Evolutionary conservation across 179 eudicot genomes (phyloP), one percentile per base, ranked within the genome.

Genomic region (Spinacia oleracea): DNA sequence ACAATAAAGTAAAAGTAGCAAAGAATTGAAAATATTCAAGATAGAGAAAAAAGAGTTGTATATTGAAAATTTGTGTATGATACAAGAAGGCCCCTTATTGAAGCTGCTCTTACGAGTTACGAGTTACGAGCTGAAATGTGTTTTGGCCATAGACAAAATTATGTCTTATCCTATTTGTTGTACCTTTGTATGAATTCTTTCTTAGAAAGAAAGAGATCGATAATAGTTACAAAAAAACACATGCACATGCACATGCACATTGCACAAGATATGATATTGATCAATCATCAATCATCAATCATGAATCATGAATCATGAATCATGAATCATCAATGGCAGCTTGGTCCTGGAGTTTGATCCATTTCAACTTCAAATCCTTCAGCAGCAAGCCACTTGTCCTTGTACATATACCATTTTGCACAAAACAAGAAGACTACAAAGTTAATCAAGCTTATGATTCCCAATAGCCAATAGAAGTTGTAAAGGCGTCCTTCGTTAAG

Each of bases 291-390:
- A n/a, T n/a, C n/a, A n/a, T n/a, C n/a, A n/a, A n/a, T n/a, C n/a
- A n/a, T n/a, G n/a, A n/a, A n/a, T n/a, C n/a, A n/a, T n/a, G n/a
- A n/a, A n/a, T n/a, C n/a, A n/a, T n/a, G n/a, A n/a, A n/a, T n/a
- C n/a, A n/a, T n/a, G n/a, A n/a, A n/a, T n/a, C n/a, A n/a, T 83
- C 50, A 83, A 70, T 91, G 91, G 62, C 80, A 75, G 11, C 20
- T 38, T 27, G 89, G 83, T 5, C 85, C 90, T 1, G 71, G 32
- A 16, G 80, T 70, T 48, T 92, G 90, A 32, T 89, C 94, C 88
- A 83, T 42, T 50, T 83, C 86, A 4, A 80, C 65, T 62, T 74
- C 82, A 35, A 77, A 80, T 0, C 88, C 88, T 53, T 78, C 84
- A 38, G 73, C 84, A 2, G 76, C 86, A 1, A 85, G 79, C 88